Conservation (phyloP, 2,329 filamentous ascomycete species). For the Diaporthe sp. region DNA sequence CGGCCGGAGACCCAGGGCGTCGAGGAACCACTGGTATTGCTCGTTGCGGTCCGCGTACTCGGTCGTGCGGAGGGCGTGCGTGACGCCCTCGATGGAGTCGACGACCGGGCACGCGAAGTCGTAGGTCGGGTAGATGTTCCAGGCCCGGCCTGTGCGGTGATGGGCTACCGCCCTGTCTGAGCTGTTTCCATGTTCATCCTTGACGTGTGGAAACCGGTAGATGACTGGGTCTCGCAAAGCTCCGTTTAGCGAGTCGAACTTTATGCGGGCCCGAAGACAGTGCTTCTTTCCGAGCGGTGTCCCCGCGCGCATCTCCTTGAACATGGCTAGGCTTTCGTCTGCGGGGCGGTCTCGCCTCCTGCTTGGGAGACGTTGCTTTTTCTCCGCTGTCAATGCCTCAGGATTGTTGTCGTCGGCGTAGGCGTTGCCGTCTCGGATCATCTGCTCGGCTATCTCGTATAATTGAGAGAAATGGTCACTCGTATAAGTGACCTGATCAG, state of each 20-base stretch:
- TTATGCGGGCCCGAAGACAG: conserved; percentile 96
- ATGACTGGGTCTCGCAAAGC: conserved; percentile 97
- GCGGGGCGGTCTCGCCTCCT: conserved; percentile 80
- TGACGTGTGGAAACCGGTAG: conserved; percentile 77
- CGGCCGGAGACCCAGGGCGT: conserved; percentile 78
- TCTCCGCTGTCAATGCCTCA: conserved; percentile 87
- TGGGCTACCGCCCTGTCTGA: conserved; percentile 74
- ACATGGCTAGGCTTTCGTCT: conserved; percentile 87
- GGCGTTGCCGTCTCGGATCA: conserved; percentile 89
- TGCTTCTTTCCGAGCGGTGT: conserved; percentile 83
- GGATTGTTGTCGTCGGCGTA: conserved; percentile 96
- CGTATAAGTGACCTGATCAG: conserved; percentile 90
- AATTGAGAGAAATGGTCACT: conserved; percentile 96
- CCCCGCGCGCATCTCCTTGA: conserved; percentile 93
- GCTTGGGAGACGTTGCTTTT: conserved; percentile 88
- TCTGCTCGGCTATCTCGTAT: conserved; percentile 85
- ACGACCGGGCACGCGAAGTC: conserved; percentile 89
- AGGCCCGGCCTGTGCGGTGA: conserved; percentile 82
- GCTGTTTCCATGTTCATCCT: neutral
- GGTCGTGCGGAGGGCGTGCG: conserved; percentile 85
- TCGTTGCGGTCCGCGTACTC: conserved; percentile 91
- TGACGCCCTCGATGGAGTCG: conserved; percentile 85
- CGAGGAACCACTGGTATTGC: conserved; percentile 88
- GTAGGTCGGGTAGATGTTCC: conserved; percentile 91
- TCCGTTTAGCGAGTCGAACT: conserved; percentile 92